Conservation (phyloP, 768 basidiomycete genomes). For the Rhodotorula diobovata region DNA sequence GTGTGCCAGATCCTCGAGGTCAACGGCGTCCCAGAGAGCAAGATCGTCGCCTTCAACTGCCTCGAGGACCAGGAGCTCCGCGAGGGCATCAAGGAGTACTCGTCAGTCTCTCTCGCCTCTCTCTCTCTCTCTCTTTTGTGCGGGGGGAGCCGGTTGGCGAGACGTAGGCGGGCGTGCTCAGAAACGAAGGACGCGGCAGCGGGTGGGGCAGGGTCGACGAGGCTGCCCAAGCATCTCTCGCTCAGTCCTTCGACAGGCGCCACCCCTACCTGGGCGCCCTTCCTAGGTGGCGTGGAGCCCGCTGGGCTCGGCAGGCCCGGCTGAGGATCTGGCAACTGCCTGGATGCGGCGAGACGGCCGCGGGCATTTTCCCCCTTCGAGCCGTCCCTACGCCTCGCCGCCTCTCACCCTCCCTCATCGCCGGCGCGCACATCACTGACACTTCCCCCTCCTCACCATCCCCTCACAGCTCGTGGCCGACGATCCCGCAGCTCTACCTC, state of each 20-base stretch:
- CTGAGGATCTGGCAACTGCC: too few relatives aligned
- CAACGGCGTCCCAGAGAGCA: constrained; percentile 66
- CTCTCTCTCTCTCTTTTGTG: background rate
- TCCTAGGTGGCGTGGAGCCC: too few relatives aligned
- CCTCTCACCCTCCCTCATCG: background rate
- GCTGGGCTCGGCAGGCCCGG: too few relatives aligned
- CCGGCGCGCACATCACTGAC: background rate
- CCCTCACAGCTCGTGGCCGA: constrained; percentile 81
- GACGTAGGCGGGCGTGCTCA: too few relatives aligned
- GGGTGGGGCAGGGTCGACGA: too few relatives aligned
- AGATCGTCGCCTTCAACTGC: constrained; percentile 85
- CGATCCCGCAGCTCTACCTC: constrained; percentile 90
- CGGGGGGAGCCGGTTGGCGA: too few relatives aligned
- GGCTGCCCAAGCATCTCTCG: too few relatives aligned
- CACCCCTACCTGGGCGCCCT: too few relatives aligned
- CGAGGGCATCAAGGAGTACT: constrained; percentile 87
- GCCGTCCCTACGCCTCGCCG: background rate
- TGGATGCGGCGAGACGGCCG: too few relatives aligned
- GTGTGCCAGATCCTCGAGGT: constrained; percentile 80
- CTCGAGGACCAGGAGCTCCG: constrained; percentile 79
- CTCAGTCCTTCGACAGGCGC: too few relatives aligned
- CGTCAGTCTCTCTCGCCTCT: constrained; percentile 57
- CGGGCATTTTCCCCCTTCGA: too few relatives aligned
- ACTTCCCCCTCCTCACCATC: background rate
- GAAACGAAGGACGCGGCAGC: too few relatives aligned